Evolutionary conservation across 2,329 filamentous ascomycete species (phyloP).

Genomic region (Aureobasidium sp.): DNA sequence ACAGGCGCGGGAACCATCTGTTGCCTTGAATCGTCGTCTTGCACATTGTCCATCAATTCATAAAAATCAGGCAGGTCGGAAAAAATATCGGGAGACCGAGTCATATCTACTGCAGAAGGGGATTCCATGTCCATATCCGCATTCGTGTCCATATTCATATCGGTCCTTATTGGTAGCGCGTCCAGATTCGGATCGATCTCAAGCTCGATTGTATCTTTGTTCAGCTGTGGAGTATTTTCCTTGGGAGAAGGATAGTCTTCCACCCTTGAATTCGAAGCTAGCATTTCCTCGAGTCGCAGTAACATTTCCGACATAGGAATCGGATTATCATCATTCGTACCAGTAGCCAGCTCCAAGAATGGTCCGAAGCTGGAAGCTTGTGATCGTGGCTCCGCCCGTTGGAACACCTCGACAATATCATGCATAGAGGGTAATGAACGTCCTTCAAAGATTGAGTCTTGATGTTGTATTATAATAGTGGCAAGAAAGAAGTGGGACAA

Average conservation of each 20-base stretch:
- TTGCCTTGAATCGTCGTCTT: not conserved
- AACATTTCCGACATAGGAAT: not conserved
- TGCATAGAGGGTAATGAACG: not conserved
- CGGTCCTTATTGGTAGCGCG: not conserved
- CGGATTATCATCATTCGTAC: not conserved
- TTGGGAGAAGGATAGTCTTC: not conserved
- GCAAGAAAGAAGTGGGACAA: not conserved
- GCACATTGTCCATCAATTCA: not conserved
- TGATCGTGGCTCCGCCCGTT: not conserved
- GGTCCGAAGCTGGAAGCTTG: not conserved
- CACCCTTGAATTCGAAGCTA: not conserved
- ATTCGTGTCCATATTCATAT: not conserved
- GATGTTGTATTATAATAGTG: not conserved
- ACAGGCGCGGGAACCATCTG: not conserved
- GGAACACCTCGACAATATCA: not conserved
- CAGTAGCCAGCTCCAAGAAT: not conserved
- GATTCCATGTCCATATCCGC: not conserved
- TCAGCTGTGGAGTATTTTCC: not conserved
- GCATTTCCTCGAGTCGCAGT: not conserved
- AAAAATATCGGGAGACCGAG: not conserved
- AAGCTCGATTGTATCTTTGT: not conserved
- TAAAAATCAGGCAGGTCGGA: not conserved
- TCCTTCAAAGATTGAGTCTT: not conserved
- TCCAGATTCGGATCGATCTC: not conserved
- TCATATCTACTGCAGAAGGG: not conserved